Base-by-base conservation (phyloP, 495 filamentous ascomycete species). In the Penicillium flavigenum region DNA sequence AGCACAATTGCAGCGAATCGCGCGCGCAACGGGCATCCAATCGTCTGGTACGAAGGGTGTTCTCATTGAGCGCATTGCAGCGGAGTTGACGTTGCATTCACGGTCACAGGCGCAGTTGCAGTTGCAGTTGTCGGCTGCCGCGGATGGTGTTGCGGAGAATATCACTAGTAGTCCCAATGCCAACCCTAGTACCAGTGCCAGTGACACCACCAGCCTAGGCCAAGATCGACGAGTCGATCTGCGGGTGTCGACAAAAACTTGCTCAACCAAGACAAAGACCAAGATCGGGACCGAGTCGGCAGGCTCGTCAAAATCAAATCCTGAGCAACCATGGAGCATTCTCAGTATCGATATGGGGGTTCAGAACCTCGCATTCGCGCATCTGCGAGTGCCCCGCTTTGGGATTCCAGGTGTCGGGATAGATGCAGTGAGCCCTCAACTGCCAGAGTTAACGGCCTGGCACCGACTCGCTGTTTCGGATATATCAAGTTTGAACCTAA, bases 311-410 rank as follows among this genome's bases (percentile, higher is more conserved):
- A 24, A 16, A 12, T 6, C 48, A 39, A 51, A 9, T 16, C 17
- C 34, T 5, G 12, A 22, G 14, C 47, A 46, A 20, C 48, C 51
- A 27, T 63, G 59, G 57, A 77, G 79, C 29, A 81, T 98, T 47
- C 68, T 97, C 22, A 91, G 90, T 67, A 87, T 94, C 63, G 90
- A 96, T 72, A 85, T 96, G 82, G 90, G 90, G 43, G 86, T 97
- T 63, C 83, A 83, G 42, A 95, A 94, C 72, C 75, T 96, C 16
- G 92, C 91, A 14, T 91, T 86, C 61, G 72, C 75, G 36, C 68
- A 75, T 69, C 46, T 79, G n/a, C 29, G 59, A 0, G 63, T 76
- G 16, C 58, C 62, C 2, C 27, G 38, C 38, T 56, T 55, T 20
- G 26, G 19, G 7, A 2, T 8, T 2, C 16, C 36, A 39, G 36